A percentile compares a stretch with the other conserved stretches of the same genome.
These are phyloP conservation scores for Gremmenia infestans DNA, from an alignment of 2,329 filamentous ascomycete species.

Conservation along the genomic window DNA sequence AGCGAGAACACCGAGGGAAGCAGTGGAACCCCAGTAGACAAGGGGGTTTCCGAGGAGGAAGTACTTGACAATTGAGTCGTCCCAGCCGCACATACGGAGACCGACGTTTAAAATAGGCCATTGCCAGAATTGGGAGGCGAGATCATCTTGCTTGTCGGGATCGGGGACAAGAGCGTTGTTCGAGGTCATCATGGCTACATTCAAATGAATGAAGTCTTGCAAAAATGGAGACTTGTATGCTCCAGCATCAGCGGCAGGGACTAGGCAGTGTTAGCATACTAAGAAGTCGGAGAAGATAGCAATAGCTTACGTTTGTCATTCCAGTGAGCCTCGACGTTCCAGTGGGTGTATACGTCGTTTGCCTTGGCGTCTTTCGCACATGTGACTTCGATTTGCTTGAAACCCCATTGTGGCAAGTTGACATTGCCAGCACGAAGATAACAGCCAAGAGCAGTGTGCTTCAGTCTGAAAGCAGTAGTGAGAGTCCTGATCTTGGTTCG, in stretches of 20 bases:
- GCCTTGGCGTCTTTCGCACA: slow-evolving; percentile 93
- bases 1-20: slow-evolving; percentile 67
- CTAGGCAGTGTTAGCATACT: slow-evolving; percentile 43
- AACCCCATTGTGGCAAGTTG: slow-evolving; percentile 97
- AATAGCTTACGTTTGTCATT: slow-evolving; percentile 80
- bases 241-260: slow-evolving; percentile 82
- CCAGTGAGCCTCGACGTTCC: slow-evolving; percentile 94
- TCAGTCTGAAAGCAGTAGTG: slow-evolving; percentile 87
- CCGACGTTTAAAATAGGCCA: slow-evolving; percentile 96
- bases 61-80: slow-evolving; percentile 92
- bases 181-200: slow-evolving; percentile 99
- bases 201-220: slow-evolving; percentile 95
- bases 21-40: slow-evolving; percentile 92
- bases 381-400: slow-evolving; percentile 98
- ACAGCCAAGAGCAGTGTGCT: slow-evolving; percentile 76
- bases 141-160: slow-evolving; percentile 97
- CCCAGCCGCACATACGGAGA: slow-evolving; percentile 98
- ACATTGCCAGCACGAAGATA: slow-evolving; percentile 94
- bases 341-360: slow-evolving; percentile 91
- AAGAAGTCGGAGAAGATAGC: not conserved
- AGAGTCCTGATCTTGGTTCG: slow-evolving; percentile 81
- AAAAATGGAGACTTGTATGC: slow-evolving; percentile 96
- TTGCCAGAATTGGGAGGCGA: slow-evolving; percentile 96
- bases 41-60: slow-evolving; percentile 96
- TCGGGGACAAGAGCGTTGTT: slow-evolving; percentile 98